A percentile compares a stretch with the other conserved stretches of the same genome.
Evolutionary conservation across 306 rosid genomes (phyloP).

Genomic region (Sicyos baderoa): DNA sequence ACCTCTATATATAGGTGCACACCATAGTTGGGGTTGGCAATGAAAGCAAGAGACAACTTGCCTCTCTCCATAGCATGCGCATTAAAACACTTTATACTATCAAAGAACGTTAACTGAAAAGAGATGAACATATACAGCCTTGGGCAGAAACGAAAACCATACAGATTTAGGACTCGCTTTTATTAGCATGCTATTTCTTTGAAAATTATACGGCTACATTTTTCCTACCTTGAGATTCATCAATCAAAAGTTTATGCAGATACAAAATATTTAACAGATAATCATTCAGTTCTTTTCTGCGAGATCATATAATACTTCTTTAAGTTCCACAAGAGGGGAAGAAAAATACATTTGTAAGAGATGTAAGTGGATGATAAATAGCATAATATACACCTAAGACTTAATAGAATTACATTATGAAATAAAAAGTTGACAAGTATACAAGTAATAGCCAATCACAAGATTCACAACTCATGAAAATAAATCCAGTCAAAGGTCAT

Average conservation of each 20-base stretch:
- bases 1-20: neutral
- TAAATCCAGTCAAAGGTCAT: neutral
- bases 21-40: constrained; percentile 4
- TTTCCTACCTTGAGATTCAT: neutral
- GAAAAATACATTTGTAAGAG: neutral
- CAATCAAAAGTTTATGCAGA: neutral
- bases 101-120: constrained; percentile 8
- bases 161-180: neutral
- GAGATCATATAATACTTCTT: neutral
- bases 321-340: neutral
- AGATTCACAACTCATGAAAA: neutral
- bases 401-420: neutral
- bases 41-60: neutral
- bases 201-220: neutral
- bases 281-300: neutral
- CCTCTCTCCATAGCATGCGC: neutral
- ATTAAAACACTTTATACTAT: neutral
- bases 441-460: neutral
- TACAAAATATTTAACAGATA: neutral
- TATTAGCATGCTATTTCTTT: constrained; percentile 4
- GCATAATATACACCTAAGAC: neutral
- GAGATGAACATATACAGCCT: neutral
- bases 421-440: neutral
- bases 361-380: neutral
- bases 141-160: neutral